Evolutionary conservation across 1,139 yeast species (phyloP), one percentile per base, ranked within the genome.

Genomic region (Nadsonia commutata): DNA sequence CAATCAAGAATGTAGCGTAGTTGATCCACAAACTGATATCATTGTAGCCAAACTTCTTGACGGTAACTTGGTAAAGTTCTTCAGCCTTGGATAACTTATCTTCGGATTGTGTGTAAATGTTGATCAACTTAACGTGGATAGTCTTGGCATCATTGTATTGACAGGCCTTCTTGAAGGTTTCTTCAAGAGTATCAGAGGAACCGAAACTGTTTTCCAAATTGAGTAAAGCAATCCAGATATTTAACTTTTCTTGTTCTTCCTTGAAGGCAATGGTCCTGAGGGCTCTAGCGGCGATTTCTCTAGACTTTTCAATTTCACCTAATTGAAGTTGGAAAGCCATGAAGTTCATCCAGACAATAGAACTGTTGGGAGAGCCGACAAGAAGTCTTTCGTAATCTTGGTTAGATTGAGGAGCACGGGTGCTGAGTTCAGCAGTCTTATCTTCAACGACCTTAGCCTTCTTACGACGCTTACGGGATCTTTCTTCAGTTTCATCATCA

Each of bases 311-410:
- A 48, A 86, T 68, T 60, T 90, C 98, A 67, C 95, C 82, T 51
- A 90, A 70, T 62, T 88, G 95, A 52, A 90, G 71, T 64, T 86
- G 95, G 81, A 88, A 90, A 2, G 97, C 90, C 96, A 93, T 90
- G 64, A 83, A 90, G 64, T 88, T 85, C 85, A 90, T 88, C 98
- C 98, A 90, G 51, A 86, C 66, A 42, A 88, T 75, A 1, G 98
- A 88, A 2, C 95, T 84, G 66, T 85, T 82, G 45, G 98, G 97
- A 57, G 82, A 81, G 57, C 96, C 94, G 48, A 90, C 74, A 45
- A 90, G 71, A 51, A 90, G 67, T 56, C 98, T 76, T 64, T 90
- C 99, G 57, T 85, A 90, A 63, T 90, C 99, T 45, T 78, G 67
- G 40, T 78, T 80, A 44, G 96, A 85, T 62, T 88, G 94, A 36